phyloP scores from a whole-genome alignment of 1,139 yeast species.

The Martiniozyma asiatica region DNA sequence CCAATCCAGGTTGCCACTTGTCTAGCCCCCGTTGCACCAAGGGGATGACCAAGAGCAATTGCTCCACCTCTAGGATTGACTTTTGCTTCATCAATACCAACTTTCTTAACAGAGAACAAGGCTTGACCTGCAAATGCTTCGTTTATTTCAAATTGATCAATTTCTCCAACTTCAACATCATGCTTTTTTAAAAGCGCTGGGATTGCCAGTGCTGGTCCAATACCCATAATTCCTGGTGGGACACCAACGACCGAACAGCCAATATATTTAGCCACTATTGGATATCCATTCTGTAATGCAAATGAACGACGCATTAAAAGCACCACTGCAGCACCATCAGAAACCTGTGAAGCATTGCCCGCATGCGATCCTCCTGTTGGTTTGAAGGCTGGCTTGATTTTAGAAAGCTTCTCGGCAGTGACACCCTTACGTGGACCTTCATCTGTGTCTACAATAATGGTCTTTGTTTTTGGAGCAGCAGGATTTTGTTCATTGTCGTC shows the following conservation, averaged over 20 bases:
- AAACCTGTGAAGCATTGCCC: conserved; percentile 90
- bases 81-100: conserved; percentile 55
- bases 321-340: conserved; percentile 93
- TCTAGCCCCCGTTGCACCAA: conserved; percentile 94
- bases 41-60: conserved; percentile 90
- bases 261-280: conserved; percentile 62
- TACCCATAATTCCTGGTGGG: conserved; percentile 95
- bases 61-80: conserved; percentile 95
- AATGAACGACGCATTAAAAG: conserved; percentile 77
- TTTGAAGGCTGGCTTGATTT: conserved; percentile 80
- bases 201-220: conserved; percentile 91
- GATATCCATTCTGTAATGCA: conserved; percentile 63
- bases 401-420: conserved; percentile 61
- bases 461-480: conserved; percentile 21
- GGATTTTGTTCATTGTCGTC: conserved; percentile 19
- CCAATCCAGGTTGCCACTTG: conserved; percentile 81
- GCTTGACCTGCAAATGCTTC: conserved; percentile 97
- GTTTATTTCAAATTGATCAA: conserved; percentile 74
- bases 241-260: conserved; percentile 76
- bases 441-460: conserved; percentile 51
- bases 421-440: conserved; percentile 90
- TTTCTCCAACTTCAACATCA: conserved; percentile 52
- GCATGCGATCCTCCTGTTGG: conserved; percentile 81
- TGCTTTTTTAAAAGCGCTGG: conserved; percentile 64
- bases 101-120: conserved; percentile 55